Conservation (phyloP, 2,329 filamentous ascomycete species). For the Colletotrichum sp. region DNA sequence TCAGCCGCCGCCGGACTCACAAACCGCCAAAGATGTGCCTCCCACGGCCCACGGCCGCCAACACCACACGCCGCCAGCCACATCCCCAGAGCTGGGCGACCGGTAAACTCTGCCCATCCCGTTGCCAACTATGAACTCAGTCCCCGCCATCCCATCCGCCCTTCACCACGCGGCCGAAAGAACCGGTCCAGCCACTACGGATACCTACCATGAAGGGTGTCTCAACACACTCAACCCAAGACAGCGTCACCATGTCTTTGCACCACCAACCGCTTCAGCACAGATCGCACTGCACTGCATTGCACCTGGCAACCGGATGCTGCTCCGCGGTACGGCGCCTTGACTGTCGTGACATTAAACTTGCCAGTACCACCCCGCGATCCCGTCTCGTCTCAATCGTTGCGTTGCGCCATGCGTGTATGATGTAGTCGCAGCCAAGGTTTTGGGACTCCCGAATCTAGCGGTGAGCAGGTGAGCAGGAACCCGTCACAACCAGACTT, state of each 20-base stretch:
- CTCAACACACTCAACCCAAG: background rate
- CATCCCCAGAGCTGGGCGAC: background rate
- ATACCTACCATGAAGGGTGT: background rate
- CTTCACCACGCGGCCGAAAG: background rate
- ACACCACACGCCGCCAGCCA: background rate
- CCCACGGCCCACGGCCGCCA: background rate
- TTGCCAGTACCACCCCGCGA: background rate
- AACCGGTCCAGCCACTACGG: background rate
- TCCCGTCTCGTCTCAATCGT: background rate
- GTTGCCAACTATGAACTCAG: background rate
- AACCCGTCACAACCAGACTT: background rate
- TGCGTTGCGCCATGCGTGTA: background rate
- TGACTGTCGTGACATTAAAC: background rate
- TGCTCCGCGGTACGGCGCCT: background rate
- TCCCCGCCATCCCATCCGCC: background rate
- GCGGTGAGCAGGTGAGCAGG: conserved; percentile 11
- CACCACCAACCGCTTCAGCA: background rate
- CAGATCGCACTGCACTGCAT: background rate
- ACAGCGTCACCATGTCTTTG: background rate
- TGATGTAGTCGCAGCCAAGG: conserved; percentile 18
- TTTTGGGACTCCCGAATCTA: background rate
- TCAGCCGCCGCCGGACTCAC: conserved; percentile 6
- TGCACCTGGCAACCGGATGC: background rate
- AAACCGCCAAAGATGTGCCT: background rate
- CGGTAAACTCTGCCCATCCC: background rate